Evolutionary conservation across 305 asterid species (phyloP).

Genomic region (Fraxinus greggii): DNA sequence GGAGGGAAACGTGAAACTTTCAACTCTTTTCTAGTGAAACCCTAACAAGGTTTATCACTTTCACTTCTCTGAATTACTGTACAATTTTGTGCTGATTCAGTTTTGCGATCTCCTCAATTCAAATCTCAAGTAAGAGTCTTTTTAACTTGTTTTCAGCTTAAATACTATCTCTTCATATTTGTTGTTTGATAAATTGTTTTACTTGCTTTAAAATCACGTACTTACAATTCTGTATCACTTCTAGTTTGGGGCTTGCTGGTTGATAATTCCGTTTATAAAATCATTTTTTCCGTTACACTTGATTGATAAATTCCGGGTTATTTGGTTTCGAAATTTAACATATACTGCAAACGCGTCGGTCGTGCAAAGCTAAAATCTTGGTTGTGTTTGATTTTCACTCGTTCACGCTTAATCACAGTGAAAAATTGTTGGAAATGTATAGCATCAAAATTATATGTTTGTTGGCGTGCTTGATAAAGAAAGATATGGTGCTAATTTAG

Average conservation of each 20-base stretch:
- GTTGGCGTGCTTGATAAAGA: neutral
- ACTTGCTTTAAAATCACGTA: neutral
- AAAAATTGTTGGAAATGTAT: neutral
- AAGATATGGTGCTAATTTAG: neutral
- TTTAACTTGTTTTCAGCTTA: constrained; percentile 15
- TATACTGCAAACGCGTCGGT: neutral
- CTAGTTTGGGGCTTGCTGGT: constrained; percentile 30
- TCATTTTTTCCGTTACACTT: neutral
- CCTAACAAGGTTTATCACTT: neutral
- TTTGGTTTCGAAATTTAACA: neutral
- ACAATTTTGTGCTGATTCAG: constrained; percentile 8
- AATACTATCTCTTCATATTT: constrained; percentile 1
- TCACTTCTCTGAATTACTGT: constrained; percentile 20
- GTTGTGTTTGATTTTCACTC: neutral
- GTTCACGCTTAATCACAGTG: neutral
- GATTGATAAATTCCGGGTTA: neutral
- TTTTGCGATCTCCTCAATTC: constrained; percentile 9
- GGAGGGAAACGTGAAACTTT: constrained; percentile 53
- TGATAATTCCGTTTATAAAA: constrained; percentile 22
- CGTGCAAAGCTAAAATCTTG: neutral
- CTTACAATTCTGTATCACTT: constrained; percentile 34
- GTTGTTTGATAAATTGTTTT: constrained; percentile 3
- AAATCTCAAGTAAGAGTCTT: constrained; percentile 29
- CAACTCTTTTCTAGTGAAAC: constrained; percentile 22
- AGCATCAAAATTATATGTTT: neutral